Evolutionary conservation across 2,329 filamentous ascomycete genomes (phyloP).

Genomic region (Phaeoacremonium minimum): DNA sequence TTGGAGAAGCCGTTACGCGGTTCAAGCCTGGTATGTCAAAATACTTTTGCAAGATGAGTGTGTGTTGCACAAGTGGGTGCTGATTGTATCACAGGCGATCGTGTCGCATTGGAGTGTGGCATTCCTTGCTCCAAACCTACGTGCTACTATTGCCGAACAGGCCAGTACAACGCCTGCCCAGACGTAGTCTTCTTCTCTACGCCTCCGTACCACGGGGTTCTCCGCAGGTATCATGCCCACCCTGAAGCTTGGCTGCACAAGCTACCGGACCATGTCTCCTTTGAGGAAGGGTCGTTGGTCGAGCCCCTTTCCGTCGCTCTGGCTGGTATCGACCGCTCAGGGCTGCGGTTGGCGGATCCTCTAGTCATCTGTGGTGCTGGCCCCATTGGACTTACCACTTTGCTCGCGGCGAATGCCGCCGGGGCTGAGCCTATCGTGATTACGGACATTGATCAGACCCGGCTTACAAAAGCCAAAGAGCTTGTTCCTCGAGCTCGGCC

Average conservation of each 20-base stretch:
- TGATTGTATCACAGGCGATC: constrained; percentile 85
- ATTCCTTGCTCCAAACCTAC: constrained; percentile 70
- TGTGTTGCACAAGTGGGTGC: too few relatives aligned
- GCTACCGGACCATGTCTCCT: constrained; percentile 78
- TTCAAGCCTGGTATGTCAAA: too few relatives aligned
- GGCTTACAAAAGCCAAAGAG: constrained; percentile 78
- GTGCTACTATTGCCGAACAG: constrained; percentile 86
- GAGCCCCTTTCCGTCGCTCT: constrained; percentile 88
- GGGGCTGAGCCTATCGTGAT: constrained; percentile 91
- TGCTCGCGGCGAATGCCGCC: constrained; percentile 78
- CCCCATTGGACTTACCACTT: constrained; percentile 84
- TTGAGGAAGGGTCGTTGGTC: constrained; percentile 82
- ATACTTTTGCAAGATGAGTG: too few relatives aligned
- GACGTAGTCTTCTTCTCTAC: constrained; percentile 82
- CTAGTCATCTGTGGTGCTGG: constrained; percentile 88
- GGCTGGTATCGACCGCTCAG: constrained; percentile 79
- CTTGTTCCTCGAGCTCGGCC: constrained; percentile 75
- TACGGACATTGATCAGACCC: constrained; percentile 87
- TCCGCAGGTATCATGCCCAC: constrained; percentile 91
- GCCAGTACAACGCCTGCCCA: constrained; percentile 92
- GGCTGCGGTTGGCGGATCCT: constrained; percentile 77
- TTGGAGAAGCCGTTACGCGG: constrained; percentile 71
- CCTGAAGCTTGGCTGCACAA: constrained; percentile 94
- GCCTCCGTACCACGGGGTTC: constrained; percentile 78
- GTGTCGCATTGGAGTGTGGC: constrained; percentile 90